phyloP scores from a whole-genome alignment of 805 yeast species.

The Candida broadrunensis region DNA sequence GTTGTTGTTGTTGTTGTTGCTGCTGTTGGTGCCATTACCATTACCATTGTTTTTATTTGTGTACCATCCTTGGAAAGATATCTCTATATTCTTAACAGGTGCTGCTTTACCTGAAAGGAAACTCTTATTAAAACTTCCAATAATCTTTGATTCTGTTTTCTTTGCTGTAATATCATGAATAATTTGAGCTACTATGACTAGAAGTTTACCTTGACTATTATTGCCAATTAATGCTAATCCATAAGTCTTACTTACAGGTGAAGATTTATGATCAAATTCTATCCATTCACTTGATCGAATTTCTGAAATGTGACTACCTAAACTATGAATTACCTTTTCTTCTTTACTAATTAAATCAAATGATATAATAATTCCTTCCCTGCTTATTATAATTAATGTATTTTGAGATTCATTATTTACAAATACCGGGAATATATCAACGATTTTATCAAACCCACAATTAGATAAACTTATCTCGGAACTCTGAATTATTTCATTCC shows the following conservation, averaged over 20 bases:
- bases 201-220: constrained; percentile 3
- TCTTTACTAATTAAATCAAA: not conserved
- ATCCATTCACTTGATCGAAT: constrained; percentile 9
- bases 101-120: constrained; percentile 4
- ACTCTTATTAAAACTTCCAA: constrained; percentile 15
- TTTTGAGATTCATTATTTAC: not conserved
- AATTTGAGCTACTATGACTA: constrained; percentile 13
- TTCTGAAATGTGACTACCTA: not conserved
- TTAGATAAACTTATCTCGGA: no score
- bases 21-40: not conserved
- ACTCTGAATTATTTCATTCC: no score
- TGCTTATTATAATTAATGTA: constrained; percentile 4
- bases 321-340: not conserved
- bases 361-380: constrained; percentile 1
- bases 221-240: constrained; percentile 15
- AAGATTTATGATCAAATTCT: constrained; percentile 11
- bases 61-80: constrained; percentile 6
- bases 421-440: constrained; percentile 8
- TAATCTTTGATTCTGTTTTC: constrained; percentile 7
- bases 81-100: not conserved
- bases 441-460: constrained; percentile 3
- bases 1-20: no score
- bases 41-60: not conserved
- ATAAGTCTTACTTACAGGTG: constrained; percentile 4
- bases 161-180: constrained; percentile 5